Percentiles rank a stretch among this genome's conserved stretches.
Conservation (phyloP, 331 rosid species). For the Dryas integrifolia region DNA sequence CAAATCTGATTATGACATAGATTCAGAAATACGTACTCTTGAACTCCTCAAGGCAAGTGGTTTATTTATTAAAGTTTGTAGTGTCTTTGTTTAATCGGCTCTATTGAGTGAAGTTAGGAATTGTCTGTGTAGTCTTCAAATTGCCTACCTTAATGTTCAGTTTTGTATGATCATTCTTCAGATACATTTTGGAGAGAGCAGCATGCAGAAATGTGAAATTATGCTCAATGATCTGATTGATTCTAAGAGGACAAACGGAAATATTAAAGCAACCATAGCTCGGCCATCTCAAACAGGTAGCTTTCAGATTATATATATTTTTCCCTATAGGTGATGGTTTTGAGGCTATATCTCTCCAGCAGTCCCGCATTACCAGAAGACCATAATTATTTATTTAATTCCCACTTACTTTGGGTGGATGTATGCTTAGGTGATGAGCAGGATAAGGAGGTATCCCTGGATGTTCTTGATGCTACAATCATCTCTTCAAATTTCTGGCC, state of each 20-base stretch:
- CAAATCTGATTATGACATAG: conserved; percentile 93
- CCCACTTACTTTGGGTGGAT: conserved; percentile 22
- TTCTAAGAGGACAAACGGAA: conserved; percentile 73
- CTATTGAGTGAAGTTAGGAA: conserved; percentile 12
- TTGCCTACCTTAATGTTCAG: conserved; percentile 25
- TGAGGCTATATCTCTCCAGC: conserved; percentile 4
- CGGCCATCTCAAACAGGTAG: conserved; percentile 56
- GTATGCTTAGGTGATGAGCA: conserved; percentile 42
- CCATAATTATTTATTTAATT: conserved; percentile 15
- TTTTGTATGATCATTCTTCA: conserved; percentile 36
- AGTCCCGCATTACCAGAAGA: conserved; percentile 5
- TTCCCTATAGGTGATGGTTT: background rate
- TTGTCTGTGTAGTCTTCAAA: conserved; percentile 3
- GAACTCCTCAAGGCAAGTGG: conserved; percentile 82
- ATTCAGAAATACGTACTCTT: conserved; percentile 86
- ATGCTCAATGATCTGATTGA: conserved; percentile 93
- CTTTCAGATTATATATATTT: conserved; percentile 6
- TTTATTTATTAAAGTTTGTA: conserved; percentile 9
- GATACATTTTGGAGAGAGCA: conserved; percentile 97
- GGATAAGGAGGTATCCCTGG: conserved; percentile 59
- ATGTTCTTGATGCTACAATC: conserved; percentile 64
- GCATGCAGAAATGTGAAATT: conserved; percentile 96
- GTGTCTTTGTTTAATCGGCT: conserved; percentile 25
- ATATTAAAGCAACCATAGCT: conserved; percentile 79
- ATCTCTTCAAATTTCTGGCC: conserved; percentile 98